Evolutionary conservation across 768 basidiomycete species (phyloP), one percentile per base, ranked within the genome.

Genomic region (Lactarius quietus): DNA sequence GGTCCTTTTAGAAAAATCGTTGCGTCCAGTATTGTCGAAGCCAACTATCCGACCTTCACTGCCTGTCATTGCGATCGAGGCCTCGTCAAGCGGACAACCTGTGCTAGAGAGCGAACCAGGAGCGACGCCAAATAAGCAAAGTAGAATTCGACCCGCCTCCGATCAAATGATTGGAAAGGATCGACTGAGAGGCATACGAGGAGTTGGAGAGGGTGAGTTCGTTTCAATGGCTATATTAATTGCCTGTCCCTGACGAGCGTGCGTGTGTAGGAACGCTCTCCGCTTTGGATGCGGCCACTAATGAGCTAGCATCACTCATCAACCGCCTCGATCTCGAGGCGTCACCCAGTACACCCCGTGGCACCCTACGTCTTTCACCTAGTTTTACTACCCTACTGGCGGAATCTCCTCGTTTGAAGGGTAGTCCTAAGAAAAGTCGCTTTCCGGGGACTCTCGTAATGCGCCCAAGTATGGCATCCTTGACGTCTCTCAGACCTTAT

Each of bases 301-400:
- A 90, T 58, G 91, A 93, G 48, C 81, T 93, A 4, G 91, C 88
- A 0, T 84, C 84, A 62, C 77, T 93, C 4, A 90, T 93, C 73
- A 89, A 87, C 67, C 82, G 83, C n/a, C 80, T 93, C n/a, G 89
- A 92, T 68, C 78, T 93, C 4, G 85, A 91, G 72, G 89, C 89
- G 5, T 93, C 92, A 0, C 91, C 90, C 0, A 78, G 79, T 3
- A 80, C 84, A 3, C 74, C 80, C 28, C 74, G 76, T 29, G 76
- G 74, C 36, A 79, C 80, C 20, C 64, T 72, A 23, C 61, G 63
- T 43, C 63, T 68, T 54, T 68, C 64, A 69, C 70, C 74, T 38
- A 35, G 72, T 56, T 65, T 69, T 26, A 63, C 70, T 35, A 72
- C 72, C 17, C 67, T 68, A 28, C 71, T 70, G 43, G 51, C 54